These are phyloP conservation scores for Hippophae gyantsensis DNA, from an alignment of 306 rosid genomes.

Conservation along the genomic window DNA sequence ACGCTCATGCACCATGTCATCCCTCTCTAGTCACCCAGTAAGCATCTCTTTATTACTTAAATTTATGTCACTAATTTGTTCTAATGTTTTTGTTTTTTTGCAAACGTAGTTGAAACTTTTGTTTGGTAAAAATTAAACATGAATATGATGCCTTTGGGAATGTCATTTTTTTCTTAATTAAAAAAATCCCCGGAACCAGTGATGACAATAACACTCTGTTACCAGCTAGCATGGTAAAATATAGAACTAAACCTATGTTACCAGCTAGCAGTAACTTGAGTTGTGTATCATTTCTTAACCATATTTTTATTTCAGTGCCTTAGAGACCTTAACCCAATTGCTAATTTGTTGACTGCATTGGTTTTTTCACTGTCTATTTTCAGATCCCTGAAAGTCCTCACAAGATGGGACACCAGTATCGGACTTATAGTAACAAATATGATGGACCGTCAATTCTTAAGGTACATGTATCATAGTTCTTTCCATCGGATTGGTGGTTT, in stretches of 20 bases:
- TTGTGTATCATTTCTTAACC: not conserved
- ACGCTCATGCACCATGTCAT: conserved; percentile 45
- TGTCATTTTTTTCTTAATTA: too few relatives aligned
- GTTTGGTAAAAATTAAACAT: too few relatives aligned
- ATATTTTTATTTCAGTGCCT: not conserved
- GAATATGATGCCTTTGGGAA: too few relatives aligned
- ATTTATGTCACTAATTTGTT: not conserved
- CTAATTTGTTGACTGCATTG: not conserved
- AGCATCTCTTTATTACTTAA: conserved; percentile 3
- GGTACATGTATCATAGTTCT: conserved; percentile 32
- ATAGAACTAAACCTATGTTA: not conserved
- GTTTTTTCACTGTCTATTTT: conserved; percentile 4
- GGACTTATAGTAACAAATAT: conserved; percentile 38
- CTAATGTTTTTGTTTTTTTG: too few relatives aligned
- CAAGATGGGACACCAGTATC: conserved; percentile 31
- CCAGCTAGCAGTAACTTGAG: too few relatives aligned
- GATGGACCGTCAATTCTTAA: conserved; percentile 61
- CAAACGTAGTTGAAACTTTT: too few relatives aligned
- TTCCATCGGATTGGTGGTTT: too few relatives aligned
- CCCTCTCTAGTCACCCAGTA: conserved; percentile 47
- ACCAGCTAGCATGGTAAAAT: too few relatives aligned
- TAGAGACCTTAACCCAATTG: too few relatives aligned
- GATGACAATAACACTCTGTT: too few relatives aligned
- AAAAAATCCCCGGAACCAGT: too few relatives aligned
- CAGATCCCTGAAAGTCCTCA: conserved; percentile 44